Evolutionary conservation across 75 land plant genomes (phyloP).

Genomic region (Cryptomeria japonica): DNA sequence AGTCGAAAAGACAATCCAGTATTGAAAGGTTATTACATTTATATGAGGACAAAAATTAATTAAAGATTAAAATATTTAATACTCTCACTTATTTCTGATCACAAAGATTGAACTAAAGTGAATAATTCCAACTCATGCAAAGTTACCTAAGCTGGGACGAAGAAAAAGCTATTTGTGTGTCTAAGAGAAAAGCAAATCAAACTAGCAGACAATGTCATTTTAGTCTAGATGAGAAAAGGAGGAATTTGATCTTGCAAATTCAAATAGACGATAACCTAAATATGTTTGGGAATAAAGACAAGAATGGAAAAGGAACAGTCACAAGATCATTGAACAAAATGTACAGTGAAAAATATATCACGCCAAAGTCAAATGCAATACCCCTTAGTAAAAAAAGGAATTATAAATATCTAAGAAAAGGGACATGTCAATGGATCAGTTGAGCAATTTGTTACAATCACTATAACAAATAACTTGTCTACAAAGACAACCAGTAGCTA

Average conservation of each 20-base stretch:
- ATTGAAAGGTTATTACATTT: too few relatives aligned
- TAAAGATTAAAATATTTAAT: too few relatives aligned
- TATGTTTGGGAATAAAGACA: neutral
- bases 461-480: neutral
- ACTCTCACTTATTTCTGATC: too few relatives aligned
- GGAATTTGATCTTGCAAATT: neutral
- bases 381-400: neutral
- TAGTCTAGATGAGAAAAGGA: too few relatives aligned
- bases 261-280: neutral
- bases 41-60: too few relatives aligned
- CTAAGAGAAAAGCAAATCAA: too few relatives aligned
- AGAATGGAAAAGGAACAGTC: neutral
- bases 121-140: conserved; percentile 71
- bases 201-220: too few relatives aligned
- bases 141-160: conserved; percentile 71
- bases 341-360: neutral
- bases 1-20: too few relatives aligned
- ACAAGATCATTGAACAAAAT: neutral
- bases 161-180: conserved; percentile 58
- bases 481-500: neutral
- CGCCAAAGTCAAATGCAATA: neutral
- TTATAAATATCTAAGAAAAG: neutral
- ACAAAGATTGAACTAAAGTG: too few relatives aligned
- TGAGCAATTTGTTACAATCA: neutral
- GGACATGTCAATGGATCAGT: neutral